Conservation (phyloP, 345 rosid genomes). For the Trapa incisa region DNA sequence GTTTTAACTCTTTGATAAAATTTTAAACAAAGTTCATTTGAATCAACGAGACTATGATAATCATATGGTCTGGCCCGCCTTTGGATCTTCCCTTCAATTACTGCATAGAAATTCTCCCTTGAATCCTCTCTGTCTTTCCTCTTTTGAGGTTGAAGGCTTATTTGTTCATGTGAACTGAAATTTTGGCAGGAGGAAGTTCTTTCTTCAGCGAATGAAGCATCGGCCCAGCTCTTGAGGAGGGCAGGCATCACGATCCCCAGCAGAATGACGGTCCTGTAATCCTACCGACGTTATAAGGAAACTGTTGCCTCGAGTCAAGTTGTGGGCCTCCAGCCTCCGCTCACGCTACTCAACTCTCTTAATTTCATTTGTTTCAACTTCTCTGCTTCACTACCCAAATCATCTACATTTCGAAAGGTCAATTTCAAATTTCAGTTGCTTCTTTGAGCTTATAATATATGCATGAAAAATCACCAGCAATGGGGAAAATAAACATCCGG, state of each 20-base stretch:
- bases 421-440: too few relatives aligned
- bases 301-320: not conserved
- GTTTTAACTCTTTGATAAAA: not conserved
- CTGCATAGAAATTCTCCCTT: not conserved
- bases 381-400: too few relatives aligned
- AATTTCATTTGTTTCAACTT: too few relatives aligned
- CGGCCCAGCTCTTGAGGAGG: slow-evolving; percentile 32
- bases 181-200: slow-evolving; percentile 13
- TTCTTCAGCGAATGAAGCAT: slow-evolving; percentile 34
- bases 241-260: slow-evolving; percentile 34
- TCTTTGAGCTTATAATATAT: too few relatives aligned
- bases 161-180: not conserved
- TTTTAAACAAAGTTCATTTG: not conserved
- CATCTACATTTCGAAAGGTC: too few relatives aligned
- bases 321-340: not conserved
- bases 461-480: too few relatives aligned
- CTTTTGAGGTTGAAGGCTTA: not conserved
- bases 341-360: not conserved
- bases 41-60: not conserved
- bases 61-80: not conserved
- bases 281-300: not conserved
- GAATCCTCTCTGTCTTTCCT: not conserved
- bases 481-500: too few relatives aligned
- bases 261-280: slow-evolving; percentile 40
- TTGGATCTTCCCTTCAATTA: not conserved